phyloP scores from a whole-genome alignment of 371 early-diverging fungal species.

The Lichtheimia corymbifera region DNA sequence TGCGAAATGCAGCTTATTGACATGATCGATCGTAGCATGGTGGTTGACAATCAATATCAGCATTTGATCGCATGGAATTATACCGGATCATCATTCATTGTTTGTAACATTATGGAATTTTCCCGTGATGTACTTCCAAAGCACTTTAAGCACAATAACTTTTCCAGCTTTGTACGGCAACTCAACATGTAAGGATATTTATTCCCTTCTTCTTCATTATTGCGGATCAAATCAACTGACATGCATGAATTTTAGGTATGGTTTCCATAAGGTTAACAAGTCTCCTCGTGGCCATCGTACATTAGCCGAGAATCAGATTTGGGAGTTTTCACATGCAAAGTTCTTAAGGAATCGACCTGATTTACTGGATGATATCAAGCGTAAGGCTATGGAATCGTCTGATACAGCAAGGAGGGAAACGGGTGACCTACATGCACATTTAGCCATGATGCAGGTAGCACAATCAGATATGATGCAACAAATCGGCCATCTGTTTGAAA shows the following conservation, averaged over 20 bases:
- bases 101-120: conserved; percentile 87
- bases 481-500: conserved; percentile 70
- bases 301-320: conserved; percentile 84
- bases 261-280: conserved; percentile 89
- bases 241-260: conserved; percentile 56
- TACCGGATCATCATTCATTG: conserved; percentile 87
- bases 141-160: conserved; percentile 90
- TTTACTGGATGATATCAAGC: conserved; percentile 82
- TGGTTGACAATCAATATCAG: conserved; percentile 76
- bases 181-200: conserved; percentile 71
- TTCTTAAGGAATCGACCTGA: conserved; percentile 81
- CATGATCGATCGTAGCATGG: conserved; percentile 60
- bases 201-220: not conserved
- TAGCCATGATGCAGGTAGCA: conserved; percentile 74
- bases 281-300: conserved; percentile 84
- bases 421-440: conserved; percentile 71
- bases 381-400: conserved; percentile 82
- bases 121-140: conserved; percentile 76
- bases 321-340: conserved; percentile 91
- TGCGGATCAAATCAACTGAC: not conserved
- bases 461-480: conserved; percentile 78
- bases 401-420: conserved; percentile 73
- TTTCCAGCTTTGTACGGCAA: conserved; percentile 87
- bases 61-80: conserved; percentile 85
- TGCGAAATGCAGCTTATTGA: not conserved